Percentiles rank a stretch among this genome's conserved stretches.
Evolutionary conservation across 2,329 filamentous ascomycete species (phyloP).

Genomic region (Penicillium concentricum): DNA sequence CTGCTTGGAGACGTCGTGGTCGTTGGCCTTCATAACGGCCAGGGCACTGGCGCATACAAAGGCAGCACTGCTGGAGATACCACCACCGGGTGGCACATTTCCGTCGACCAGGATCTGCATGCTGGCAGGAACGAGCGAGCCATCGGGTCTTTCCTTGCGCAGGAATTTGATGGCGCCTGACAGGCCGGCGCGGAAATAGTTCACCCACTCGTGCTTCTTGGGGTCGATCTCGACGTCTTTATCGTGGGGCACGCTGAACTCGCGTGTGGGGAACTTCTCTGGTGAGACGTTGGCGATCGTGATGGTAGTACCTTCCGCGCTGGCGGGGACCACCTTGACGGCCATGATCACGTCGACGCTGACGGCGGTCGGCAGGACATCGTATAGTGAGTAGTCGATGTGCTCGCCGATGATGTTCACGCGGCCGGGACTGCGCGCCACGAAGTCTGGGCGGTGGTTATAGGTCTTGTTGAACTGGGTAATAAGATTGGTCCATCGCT

Average conservation of each 20-base stretch:
- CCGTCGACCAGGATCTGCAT: slow-evolving; percentile 91
- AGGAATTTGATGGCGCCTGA: slow-evolving; percentile 77
- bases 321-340: slow-evolving; percentile 55
- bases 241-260: slow-evolving; percentile 68
- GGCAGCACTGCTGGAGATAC: slow-evolving; percentile 88
- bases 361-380: slow-evolving; percentile 93
- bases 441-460: slow-evolving; percentile 70
- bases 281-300: slow-evolving; percentile 77
- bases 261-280: slow-evolving; percentile 70
- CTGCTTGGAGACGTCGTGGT: slow-evolving; percentile 81
- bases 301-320: slow-evolving; percentile 58
- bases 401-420: slow-evolving; percentile 99
- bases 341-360: slow-evolving; percentile 88
- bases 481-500: slow-evolving; percentile 74
- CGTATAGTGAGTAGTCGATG: slow-evolving; percentile 97
- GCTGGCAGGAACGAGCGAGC: slow-evolving; percentile 65
- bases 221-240: slow-evolving; percentile 77
- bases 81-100: slow-evolving; percentile 86
- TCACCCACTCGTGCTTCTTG: slow-evolving; percentile 87
- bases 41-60: slow-evolving; percentile 89
- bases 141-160: slow-evolving; percentile 61
- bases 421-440: slow-evolving; percentile 85
- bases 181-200: slow-evolving; percentile 95
- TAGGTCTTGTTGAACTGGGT: slow-evolving; percentile 69
- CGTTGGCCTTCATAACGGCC: slow-evolving; percentile 83